phyloP scores from a whole-genome alignment of 2,329 filamentous ascomycete species.

The Incumbomyces lentus region DNA sequence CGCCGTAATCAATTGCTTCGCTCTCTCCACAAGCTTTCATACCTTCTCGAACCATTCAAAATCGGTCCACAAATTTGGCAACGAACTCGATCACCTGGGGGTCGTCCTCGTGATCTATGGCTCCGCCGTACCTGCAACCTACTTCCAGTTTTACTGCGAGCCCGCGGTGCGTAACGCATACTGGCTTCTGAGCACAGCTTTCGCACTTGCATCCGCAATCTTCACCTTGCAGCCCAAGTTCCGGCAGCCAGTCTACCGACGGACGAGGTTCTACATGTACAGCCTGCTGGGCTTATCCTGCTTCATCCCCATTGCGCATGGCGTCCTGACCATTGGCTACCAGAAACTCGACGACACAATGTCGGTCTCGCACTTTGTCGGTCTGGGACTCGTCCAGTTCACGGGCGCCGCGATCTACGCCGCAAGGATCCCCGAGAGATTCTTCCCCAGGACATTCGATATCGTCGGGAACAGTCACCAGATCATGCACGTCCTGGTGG shows the following conservation, averaged over 20 bases:
- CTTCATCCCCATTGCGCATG: conserved; percentile 22
- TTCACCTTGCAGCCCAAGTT: conserved; percentile 15
- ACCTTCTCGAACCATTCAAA: conserved; percentile 24
- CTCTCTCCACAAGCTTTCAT: conserved; percentile 21
- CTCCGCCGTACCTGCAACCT: conserved; percentile 11
- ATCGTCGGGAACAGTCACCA: conserved; percentile 19
- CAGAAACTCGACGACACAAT: conserved; percentile 12
- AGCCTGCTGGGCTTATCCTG: conserved; percentile 15
- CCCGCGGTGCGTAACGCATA: conserved; percentile 10
- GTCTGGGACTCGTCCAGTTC: conserved; percentile 17
- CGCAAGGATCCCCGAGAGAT: conserved; percentile 16
- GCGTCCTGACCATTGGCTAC: conserved; percentile 5
- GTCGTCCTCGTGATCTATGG: conserved; percentile 13
- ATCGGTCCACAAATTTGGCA: conserved; percentile 17
- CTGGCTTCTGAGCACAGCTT: conserved; percentile 10
- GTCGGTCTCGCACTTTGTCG: conserved; percentile 20
- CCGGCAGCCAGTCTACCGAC: conserved; percentile 20
- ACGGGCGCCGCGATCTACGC: conserved; percentile 17
- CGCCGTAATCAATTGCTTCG: conserved; percentile 14
- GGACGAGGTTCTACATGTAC: conserved; percentile 20
- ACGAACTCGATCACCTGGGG: conserved; percentile 18
- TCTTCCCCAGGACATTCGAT: conserved; percentile 17
- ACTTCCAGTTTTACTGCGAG: conserved; percentile 14
- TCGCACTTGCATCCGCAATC: conserved; percentile 8
- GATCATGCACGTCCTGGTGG: conserved; percentile 22